Evolutionary conservation across 2,329 filamentous ascomycete species (phyloP).

Genomic region (Mycosphaerella arachidis): DNA sequence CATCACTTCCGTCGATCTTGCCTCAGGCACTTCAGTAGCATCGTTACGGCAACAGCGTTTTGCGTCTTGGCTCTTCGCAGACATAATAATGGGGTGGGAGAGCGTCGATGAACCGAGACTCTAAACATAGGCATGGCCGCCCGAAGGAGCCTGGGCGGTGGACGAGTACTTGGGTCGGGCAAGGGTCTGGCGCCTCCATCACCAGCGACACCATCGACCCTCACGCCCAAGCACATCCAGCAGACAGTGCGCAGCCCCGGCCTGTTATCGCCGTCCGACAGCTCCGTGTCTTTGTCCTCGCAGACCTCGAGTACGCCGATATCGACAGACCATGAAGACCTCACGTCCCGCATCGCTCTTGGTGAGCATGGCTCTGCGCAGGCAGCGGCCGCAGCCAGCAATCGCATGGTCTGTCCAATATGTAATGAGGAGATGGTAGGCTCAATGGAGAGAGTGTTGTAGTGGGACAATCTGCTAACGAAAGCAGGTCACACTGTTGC

Average conservation of each 20-base stretch:
- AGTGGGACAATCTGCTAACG: conserved; percentile 23
- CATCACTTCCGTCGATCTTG: too few species aligned
- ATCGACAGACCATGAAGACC: conserved; percentile 69
- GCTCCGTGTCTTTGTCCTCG: conserved; percentile 73
- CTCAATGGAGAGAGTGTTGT: neutral
- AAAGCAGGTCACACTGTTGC: conserved; percentile 75
- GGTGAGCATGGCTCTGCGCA: conserved; percentile 54
- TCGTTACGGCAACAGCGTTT: neutral
- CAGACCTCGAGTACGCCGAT: conserved; percentile 68
- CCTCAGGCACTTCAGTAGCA: neutral
- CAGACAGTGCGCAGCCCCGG: conserved; percentile 31
- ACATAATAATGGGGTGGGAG: conserved; percentile 3
- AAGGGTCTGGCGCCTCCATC: conserved; percentile 66
- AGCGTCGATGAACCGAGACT: neutral
- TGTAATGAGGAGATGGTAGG: conserved; percentile 94
- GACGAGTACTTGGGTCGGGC: conserved; percentile 82
- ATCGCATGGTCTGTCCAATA: conserved; percentile 86
- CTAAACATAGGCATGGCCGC: conserved; percentile 61
- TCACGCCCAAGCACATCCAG: conserved; percentile 39
- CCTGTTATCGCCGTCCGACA: conserved; percentile 60
- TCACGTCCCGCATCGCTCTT: conserved; percentile 75
- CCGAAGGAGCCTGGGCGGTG: conserved; percentile 79
- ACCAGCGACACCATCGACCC: conserved; percentile 49
- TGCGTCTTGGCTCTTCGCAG: neutral
- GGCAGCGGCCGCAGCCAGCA: conserved; percentile 55